Base-by-base conservation (phyloP, 805 yeast genomes). In the Komagataella pseudopastoris region DNA sequence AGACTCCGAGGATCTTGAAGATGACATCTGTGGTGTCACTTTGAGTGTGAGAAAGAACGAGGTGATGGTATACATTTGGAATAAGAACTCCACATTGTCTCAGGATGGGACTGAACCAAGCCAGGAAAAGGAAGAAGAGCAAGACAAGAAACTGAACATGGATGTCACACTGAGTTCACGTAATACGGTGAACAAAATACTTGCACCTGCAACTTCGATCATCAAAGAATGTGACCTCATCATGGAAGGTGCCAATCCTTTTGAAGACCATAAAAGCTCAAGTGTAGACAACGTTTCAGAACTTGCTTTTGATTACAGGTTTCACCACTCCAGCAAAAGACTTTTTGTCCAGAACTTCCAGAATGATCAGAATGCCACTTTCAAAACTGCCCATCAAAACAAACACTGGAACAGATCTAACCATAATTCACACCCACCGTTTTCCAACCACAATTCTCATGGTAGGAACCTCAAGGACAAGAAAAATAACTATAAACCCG, bases 31-130 rank as follows among this genome's bases (percentile, higher is more conserved):
- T 51, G 88, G 88, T 7, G 60, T 81, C 39, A 83, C 78, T 17
- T 68, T 81, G 51, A 75, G 82, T 59, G 75, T 78, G 14, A 71
- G 85, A 49, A 71, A 73, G 43, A 83, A 78, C 54, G 85, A 79
- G 54, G 81, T 77, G 56, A 74, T 79, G 44, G 68, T 82, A 51
- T 69, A 78, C 52, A 69, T 82, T 49, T 82, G 88, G 88, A 81
- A 80, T 63, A 71, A 76, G 18, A 76, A 76, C 58, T 58, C 39
- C 10, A 30, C 70, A 46, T 68, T 69, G 50, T 68, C 69, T 52
- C 54, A 30, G 50, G 58, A 58, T 49, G 60, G 55, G 44, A 59
- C 53, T 4, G 65, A 59, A 23, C 60, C 60, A 48, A 51, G 49
- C 6, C 53, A 50, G 16, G 46, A 62, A 57, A 53, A 57, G 54